Evolutionary conservation across 495 filamentous ascomycete genomes (phyloP).

Genomic region (Staphylotrichum tortipilum): DNA sequence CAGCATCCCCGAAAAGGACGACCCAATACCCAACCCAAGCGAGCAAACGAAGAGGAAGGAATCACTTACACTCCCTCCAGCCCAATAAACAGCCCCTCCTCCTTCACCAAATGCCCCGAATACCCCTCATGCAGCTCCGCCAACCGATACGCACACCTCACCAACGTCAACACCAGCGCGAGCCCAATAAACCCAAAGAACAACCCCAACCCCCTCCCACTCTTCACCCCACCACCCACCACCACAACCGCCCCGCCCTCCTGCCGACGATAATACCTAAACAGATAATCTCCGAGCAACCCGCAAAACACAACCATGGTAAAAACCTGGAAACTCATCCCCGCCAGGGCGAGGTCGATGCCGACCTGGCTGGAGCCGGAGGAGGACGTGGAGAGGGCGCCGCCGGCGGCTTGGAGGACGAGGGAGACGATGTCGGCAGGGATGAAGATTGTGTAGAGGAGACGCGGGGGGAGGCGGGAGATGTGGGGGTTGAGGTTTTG

Average conservation of each 20-base stretch:
- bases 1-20: no score
- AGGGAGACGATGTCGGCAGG: conserved; percentile 46
- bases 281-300: conserved; percentile 34
- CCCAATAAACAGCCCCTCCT: conserved; percentile 38
- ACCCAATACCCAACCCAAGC: no score
- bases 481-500: conserved; percentile 32
- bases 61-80: conserved; percentile 43
- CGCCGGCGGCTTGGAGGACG: conserved; percentile 42
- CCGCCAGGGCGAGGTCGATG: conserved; percentile 43
- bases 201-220: conserved; percentile 19
- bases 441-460: conserved; percentile 48
- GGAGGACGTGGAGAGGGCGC: conserved; percentile 32
- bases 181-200: conserved; percentile 34
- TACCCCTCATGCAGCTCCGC: conserved; percentile 44
- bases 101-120: conserved; percentile 30
- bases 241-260: no score
- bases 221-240: no score
- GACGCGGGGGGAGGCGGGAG: conserved; percentile 39
- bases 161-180: conserved; percentile 35
- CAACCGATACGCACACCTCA: conserved; percentile 39
- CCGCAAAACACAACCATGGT: conserved; percentile 34
- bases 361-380: conserved; percentile 23
- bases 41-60: background rate
- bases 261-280: conserved; percentile 25
- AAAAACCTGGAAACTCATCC: conserved; percentile 39